These are phyloP conservation scores for Aspergillus luchuensis DNA, from an alignment of 2,329 filamentous ascomycete genomes.

Conservation along the genomic window DNA sequence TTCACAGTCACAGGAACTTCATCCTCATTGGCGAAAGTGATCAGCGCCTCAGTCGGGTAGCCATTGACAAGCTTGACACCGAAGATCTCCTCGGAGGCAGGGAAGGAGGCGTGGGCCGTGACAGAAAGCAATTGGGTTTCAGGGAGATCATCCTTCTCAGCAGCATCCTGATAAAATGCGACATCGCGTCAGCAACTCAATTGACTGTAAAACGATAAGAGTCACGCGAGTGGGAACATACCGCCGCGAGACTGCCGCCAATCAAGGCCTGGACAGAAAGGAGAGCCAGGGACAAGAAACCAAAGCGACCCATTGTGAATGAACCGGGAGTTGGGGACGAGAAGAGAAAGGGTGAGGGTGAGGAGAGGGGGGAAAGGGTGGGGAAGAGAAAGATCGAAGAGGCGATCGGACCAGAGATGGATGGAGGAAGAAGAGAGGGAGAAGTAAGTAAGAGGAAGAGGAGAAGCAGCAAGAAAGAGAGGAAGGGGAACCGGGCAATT, in stretches of 20 bases:
- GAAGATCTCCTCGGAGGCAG: slow-evolving; percentile 78
- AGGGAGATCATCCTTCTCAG: slow-evolving; percentile 67
- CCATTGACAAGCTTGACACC: slow-evolving; percentile 96
- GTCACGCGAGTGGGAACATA: slow-evolving; percentile 46
- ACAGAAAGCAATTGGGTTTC: slow-evolving; percentile 62
- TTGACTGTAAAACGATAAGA: slow-evolving; percentile 14
- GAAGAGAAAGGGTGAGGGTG: slow-evolving; percentile 18
- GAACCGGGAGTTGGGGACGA: slow-evolving; percentile 11
- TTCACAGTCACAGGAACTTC: slow-evolving; percentile 71
- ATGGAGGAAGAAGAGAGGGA: slow-evolving; percentile 6
- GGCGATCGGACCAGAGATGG: not conserved
- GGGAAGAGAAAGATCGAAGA: slow-evolving; percentile 2
- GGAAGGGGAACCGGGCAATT: slow-evolving; percentile 17
- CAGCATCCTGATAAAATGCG: slow-evolving; percentile 51
- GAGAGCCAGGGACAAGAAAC: slow-evolving; percentile 70
- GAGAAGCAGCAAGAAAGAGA: slow-evolving; percentile 1
- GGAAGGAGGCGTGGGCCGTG: slow-evolving; percentile 60
- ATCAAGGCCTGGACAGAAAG: slow-evolving; percentile 69
- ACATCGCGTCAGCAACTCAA: slow-evolving; percentile 25
- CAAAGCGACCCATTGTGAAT: slow-evolving; percentile 70
- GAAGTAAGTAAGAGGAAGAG: not conserved
- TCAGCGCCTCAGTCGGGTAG: slow-evolving; percentile 75
- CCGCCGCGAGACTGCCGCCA: slow-evolving; percentile 63
- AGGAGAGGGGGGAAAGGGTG: slow-evolving; percentile 10
- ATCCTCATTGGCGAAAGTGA: slow-evolving; percentile 86